These are phyloP conservation scores for Elaeis oleifera DNA, from an alignment of 202 grass and related monocot genomes.

Conservation along the genomic window DNA sequence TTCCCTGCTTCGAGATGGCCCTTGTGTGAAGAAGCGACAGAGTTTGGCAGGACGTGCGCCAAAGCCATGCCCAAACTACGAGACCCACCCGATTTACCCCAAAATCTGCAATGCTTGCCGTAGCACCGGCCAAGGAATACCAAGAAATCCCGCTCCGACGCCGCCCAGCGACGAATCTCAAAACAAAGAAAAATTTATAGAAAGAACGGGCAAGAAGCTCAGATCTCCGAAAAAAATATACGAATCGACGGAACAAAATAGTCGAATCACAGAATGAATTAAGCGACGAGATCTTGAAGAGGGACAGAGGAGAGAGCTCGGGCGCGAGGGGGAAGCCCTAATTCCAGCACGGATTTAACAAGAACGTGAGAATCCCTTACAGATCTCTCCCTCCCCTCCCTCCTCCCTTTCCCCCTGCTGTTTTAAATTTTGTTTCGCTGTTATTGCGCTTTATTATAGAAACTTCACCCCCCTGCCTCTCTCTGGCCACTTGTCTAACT, in stretches of 20 bases:
- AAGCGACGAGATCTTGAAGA: slow-evolving; percentile 27
- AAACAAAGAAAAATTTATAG: too few relatives aligned
- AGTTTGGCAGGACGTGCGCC: slow-evolving; percentile 41
- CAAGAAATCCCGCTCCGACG: background rate
- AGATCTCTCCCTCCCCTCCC: slow-evolving; percentile 26
- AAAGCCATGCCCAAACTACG: slow-evolving; percentile 49
- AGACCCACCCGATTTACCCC: slow-evolving; percentile 11
- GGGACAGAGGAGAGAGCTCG: slow-evolving; percentile 20
- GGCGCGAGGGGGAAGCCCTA: slow-evolving; percentile 28
- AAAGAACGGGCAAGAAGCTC: background rate
- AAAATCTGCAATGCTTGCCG: background rate
- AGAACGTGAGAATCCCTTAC: slow-evolving; percentile 16
- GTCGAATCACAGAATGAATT: slow-evolving; percentile 14
- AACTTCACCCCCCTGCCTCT: too few relatives aligned
- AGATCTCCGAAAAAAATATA: background rate
- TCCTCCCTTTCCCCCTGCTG: background rate
- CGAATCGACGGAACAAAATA: slow-evolving; percentile 10
- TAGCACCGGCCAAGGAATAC: background rate
- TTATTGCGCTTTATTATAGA: too few relatives aligned
- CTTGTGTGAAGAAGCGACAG: slow-evolving; percentile 46
- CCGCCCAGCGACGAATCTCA: background rate
- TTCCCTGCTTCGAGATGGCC: slow-evolving; percentile 87
- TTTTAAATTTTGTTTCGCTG: too few relatives aligned
- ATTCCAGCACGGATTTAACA: slow-evolving; percentile 24
- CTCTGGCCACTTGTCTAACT: too few relatives aligned